Percentiles rank a stretch among this genome's conserved stretches.
These are phyloP conservation scores for Amanita polypyramis DNA, from an alignment of 768 basidiomycete genomes.

Conservation along the genomic window DNA sequence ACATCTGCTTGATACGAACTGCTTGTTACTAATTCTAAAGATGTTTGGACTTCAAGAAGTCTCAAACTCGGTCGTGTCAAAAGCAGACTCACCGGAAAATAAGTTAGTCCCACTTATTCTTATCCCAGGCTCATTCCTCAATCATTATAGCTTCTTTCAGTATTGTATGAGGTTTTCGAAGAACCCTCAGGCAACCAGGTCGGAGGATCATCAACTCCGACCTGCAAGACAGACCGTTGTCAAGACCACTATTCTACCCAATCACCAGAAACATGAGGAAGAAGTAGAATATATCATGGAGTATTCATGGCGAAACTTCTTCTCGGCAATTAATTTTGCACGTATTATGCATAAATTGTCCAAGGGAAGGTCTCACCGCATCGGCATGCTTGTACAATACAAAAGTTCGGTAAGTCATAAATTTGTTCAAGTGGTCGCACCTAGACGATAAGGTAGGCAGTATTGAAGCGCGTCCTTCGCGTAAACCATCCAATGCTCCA, in stretches of 20 bases:
- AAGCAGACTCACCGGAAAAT: conserved; percentile 78
- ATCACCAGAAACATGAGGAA: conserved; percentile 69
- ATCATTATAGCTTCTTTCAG: conserved; percentile 75
- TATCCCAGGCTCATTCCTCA: background rate
- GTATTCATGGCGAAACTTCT: conserved; percentile 97
- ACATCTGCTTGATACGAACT: conserved; percentile 90
- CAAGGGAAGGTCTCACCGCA: conserved; percentile 88
- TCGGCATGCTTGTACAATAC: conserved; percentile 94
- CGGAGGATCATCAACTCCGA: conserved; percentile 58
- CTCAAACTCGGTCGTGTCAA: conserved; percentile 70
- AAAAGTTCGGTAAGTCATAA: conserved; percentile 77
- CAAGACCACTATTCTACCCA: conserved; percentile 49
- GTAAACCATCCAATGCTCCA: conserved; percentile 93
- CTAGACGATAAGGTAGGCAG: conserved; percentile 47
- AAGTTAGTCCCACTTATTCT: conserved; percentile 38
- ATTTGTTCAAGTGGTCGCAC: background rate
- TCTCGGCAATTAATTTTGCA: conserved; percentile 92
- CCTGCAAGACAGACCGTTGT: conserved; percentile 48
- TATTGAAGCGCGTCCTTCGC: conserved; percentile 88
- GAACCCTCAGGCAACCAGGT: conserved; percentile 43
- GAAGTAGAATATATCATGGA: conserved; percentile 90
- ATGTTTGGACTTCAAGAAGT: conserved; percentile 98
- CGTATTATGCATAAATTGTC: conserved; percentile 97
- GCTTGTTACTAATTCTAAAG: conserved; percentile 85
- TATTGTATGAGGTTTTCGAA: conserved; percentile 81